Evolutionary conservation across 805 yeast species (phyloP), one percentile per base, ranked within the genome.

Genomic region (Yamadazyma sp.): DNA sequence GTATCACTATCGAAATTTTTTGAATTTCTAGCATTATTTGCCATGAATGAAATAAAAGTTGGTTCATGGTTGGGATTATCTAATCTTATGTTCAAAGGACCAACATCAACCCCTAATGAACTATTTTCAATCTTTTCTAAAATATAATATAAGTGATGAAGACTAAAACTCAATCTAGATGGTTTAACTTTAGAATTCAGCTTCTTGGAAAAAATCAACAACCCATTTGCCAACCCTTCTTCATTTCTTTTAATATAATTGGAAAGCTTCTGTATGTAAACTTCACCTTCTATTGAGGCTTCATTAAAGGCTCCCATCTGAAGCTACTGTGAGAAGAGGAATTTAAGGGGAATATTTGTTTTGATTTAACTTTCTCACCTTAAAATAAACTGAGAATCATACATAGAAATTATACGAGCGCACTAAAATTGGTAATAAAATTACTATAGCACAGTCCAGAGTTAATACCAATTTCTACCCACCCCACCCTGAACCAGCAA

Each of bases 61-160:
- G 62, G 77, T 66, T 45, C 78, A 57, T 55, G 75, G 60, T 71
- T 70, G 1, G 80, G 76, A 40, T 66, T 75, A 43, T 79, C 83
- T 15, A 80, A 56, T 43, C 82, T 62, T 30, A 80, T 63, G 48
- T 75, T 75, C 56, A 79, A 59, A 3, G 86, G 85, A 0, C 86
- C 86, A 7, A 79, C 76, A 20, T 68, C 73, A 18, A 67, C 71
- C 7, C 66, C 73, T 37, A 48, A 68, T 43, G 42, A 67, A 57
- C 52, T 73, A 36, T 38, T 66, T 61, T 65, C 78, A 56, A 80
- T 76, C 34, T 73, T 63, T 27, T 78, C 83, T n/a, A 76, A 55
- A 15, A 80, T 62, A 46, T 73, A 80, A 49, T 76, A 80, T 19
- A 80, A 60, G 51, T 80, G 86, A 52, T 80, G 86, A 18, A 78